These are phyloP conservation scores for Anisogramma anomala DNA, from an alignment of 2,329 filamentous ascomycete genomes.

Conservation along the genomic window DNA sequence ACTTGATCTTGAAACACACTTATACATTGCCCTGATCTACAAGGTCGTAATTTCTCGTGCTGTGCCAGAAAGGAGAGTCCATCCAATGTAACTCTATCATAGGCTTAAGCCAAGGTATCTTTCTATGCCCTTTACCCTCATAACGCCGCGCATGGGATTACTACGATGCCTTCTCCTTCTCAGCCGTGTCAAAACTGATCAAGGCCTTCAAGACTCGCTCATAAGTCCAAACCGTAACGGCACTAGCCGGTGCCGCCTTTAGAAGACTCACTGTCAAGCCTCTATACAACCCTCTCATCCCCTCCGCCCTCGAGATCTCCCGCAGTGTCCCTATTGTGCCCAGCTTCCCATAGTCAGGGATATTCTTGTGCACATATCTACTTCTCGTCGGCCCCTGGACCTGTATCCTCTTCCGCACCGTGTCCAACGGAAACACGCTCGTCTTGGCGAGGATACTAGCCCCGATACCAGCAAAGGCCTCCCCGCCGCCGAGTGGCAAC, in stretches of 20 bases:
- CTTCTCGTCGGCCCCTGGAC: conserved; percentile 81
- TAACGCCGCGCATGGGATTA: background rate
- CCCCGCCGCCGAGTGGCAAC: conserved; percentile 62
- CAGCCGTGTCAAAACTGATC: conserved; percentile 25
- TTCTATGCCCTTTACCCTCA: background rate
- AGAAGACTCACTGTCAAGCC: conserved; percentile 80
- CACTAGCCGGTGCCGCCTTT: conserved; percentile 88
- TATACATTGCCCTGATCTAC: too few relatives aligned
- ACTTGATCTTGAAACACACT: too few relatives aligned
- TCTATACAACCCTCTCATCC: conserved; percentile 70
- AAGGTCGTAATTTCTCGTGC: too few relatives aligned
- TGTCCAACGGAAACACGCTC: conserved; percentile 81
- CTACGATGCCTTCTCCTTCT: conserved; percentile 10
- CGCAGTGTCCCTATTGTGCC: conserved; percentile 55
- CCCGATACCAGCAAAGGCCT: conserved; percentile 70
- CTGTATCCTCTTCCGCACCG: conserved; percentile 85
- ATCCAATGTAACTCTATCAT: background rate
- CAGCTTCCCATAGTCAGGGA: conserved; percentile 61
- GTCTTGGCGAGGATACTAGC: conserved; percentile 80
- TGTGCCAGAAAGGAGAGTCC: too few relatives aligned
- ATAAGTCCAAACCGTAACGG: conserved; percentile 92
- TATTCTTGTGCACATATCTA: conserved; percentile 73
- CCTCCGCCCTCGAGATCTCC: conserved; percentile 61
- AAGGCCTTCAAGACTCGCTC: conserved; percentile 60
- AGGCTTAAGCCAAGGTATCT: background rate